These are phyloP conservation scores for Rhizopogon rudus DNA, from an alignment of 768 basidiomycete genomes.

Conservation along the genomic window DNA sequence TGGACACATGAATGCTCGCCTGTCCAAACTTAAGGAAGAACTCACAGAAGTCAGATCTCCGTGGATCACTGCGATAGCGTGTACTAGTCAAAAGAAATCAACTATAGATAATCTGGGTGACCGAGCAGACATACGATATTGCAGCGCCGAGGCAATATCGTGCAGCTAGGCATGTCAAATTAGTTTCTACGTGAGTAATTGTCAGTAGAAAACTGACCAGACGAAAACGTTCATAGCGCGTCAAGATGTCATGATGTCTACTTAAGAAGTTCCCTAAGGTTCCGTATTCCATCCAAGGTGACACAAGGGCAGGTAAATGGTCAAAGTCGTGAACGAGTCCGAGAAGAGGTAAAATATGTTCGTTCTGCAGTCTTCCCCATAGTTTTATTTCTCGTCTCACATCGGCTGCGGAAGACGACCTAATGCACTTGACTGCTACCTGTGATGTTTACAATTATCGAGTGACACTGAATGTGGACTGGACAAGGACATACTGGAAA, in stretches of 20 bases:
- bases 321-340: conserved; percentile 34
- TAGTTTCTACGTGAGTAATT: not conserved
- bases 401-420: conserved; percentile 1
- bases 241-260: conserved; percentile 30
- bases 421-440: conserved; percentile 2
- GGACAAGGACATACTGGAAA: not conserved
- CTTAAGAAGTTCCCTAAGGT: conserved; percentile 33
- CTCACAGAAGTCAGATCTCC: conserved; percentile 6
- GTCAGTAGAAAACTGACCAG: conserved; percentile 21
- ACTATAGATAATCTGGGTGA: not conserved
- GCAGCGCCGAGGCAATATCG: conserved; percentile 35
- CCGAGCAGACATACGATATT: conserved; percentile 26
- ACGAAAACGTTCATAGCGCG: conserved; percentile 30
- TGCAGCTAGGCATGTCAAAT: conserved; percentile 23
- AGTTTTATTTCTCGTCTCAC: conserved; percentile 33
- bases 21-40: not conserved
- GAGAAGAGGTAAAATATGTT: conserved; percentile 31
- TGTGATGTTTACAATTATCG: not conserved
- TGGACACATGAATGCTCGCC: not conserved
- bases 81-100: conserved; percentile 1
- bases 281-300: conserved; percentile 38
- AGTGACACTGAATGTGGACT: too few species aligned
- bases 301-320: conserved; percentile 30
- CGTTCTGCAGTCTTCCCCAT: conserved; percentile 34
- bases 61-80: conserved; percentile 1